These are phyloP conservation scores for Quercus lobata DNA, from an alignment of 331 rosid species.

Conservation along the genomic window DNA sequence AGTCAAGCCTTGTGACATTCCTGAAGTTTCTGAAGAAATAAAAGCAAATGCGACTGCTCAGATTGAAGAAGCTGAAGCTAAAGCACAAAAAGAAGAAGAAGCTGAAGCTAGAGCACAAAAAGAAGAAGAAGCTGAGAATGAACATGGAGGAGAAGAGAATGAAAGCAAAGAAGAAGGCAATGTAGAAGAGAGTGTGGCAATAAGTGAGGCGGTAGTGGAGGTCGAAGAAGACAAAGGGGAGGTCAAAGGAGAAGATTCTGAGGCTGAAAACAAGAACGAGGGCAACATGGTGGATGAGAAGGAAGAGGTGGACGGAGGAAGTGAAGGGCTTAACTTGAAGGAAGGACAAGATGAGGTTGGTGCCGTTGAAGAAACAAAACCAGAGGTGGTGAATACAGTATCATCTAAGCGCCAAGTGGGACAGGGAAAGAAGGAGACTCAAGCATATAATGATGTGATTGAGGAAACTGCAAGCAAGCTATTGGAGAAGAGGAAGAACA, in stretches of 20 bases:
- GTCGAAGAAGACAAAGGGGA: conserved; percentile 24
- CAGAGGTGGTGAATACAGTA: not conserved
- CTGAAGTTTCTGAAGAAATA: conserved; percentile 17
- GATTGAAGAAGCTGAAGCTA: not conserved
- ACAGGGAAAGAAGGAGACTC: conserved; percentile 47
- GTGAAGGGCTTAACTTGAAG: not conserved
- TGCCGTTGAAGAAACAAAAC: not conserved
- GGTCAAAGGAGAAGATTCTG: not conserved
- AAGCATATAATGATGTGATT: conserved; percentile 55
- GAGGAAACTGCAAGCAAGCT: conserved; percentile 71
- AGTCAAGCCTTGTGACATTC: conserved; percentile 7
- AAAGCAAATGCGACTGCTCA: not conserved
- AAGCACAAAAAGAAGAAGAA: not conserved
- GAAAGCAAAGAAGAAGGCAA: not conserved
- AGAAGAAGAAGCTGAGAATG: conserved; percentile 4
- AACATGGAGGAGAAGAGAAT: conserved; percentile 15
- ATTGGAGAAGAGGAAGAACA: conserved; percentile 63
- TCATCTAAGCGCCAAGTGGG: conserved; percentile 1
- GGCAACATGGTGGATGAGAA: conserved; percentile 7
- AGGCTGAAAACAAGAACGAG: not conserved
- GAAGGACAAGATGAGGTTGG: conserved; percentile 16
- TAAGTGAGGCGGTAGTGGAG: conserved; percentile 19
- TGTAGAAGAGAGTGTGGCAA: conserved; percentile 6
- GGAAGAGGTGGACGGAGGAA: not conserved
- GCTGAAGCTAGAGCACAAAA: not conserved